Base-by-base conservation (phyloP, 148 eudicot species). In the Fagopyrum tataricum region DNA sequence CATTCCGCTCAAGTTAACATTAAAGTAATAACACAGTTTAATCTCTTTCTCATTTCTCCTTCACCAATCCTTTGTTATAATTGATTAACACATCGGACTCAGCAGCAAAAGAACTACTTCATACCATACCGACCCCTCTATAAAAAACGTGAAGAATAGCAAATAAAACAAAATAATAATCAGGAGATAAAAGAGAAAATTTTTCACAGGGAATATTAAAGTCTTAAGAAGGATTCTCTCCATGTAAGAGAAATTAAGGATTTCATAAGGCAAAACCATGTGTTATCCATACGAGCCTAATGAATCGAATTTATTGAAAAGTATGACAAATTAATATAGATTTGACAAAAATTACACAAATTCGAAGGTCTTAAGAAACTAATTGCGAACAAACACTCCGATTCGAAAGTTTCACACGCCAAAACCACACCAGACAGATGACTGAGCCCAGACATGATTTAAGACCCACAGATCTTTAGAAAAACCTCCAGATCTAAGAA, bases 1-100 rank as follows among this genome's bases (percentile, higher is more conserved):
- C 76, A 64, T 79, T 77, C 78, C 72, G 72, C 72, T 70, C 72
- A 70, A 70, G 72, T 70, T 70, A 70, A 42, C 51, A 70, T 31
- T 42, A 70, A 40, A 70, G n/a, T n/a, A 70, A 46, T 46, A 70
- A 70, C 48, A 70, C 48, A 70, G 43, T 46, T 69, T 13, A 70
- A 70, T 23, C 40, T 51, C 72, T 11, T 42, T 69, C 31, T 44
- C 52, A 44, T 20, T 31, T 18, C 52, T 9, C 51, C 51, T 41
- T 43, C 52, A 20, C 39, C 72, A 43, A 43, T 23, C 72, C 39
- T n/a, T 44, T 12, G 13, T 42, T 68, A 68, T 58, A 11, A 23
- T 58, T 7, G 17, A 58, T 31, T 17, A n/a, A 58, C 31, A 23
- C 64, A 18, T 68, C 71, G 42, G 20, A 55, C 0, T 7, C 26